A percentile compares a stretch with the other conserved stretches of the same genome.
phyloP scores from a whole-genome alignment of 2,329 filamentous ascomycete species.

The Acrocalymma vagum region DNA sequence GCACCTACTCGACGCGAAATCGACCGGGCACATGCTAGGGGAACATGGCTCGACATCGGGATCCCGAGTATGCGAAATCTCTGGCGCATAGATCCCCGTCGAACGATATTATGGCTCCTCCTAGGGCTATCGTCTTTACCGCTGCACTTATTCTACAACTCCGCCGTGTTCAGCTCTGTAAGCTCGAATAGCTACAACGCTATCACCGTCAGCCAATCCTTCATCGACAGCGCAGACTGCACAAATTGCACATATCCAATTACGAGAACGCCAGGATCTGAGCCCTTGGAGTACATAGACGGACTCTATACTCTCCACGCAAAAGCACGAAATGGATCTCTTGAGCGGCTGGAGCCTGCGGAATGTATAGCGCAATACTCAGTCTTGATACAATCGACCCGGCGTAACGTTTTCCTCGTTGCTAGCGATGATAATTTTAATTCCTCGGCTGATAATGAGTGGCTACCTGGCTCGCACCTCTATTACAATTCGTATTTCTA shows the following conservation, averaged over 20 bases:
- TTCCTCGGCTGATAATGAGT: not conserved
- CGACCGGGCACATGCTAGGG: slow-evolving; percentile 55
- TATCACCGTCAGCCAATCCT: slow-evolving; percentile 19
- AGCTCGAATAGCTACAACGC: slow-evolving; percentile 21
- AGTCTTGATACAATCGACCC: slow-evolving; percentile 12
- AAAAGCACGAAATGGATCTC: not conserved
- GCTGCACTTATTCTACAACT: slow-evolving; percentile 29
- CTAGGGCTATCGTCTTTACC: slow-evolving; percentile 5
- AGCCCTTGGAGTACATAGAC: too few relatives aligned
- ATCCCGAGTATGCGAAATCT: slow-evolving; percentile 48
- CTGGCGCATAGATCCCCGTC: not conserved
- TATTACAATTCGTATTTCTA: slow-evolving; percentile 11
- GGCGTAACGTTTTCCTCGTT: slow-evolving; percentile 22
- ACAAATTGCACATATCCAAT: slow-evolving; percentile 10
- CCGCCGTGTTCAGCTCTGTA: slow-evolving; percentile 27
- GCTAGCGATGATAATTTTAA: slow-evolving; percentile 9
- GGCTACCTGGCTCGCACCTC: slow-evolving; percentile 7
- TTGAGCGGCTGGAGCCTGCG: slow-evolving; percentile 5
- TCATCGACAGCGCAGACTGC: slow-evolving; percentile 12
- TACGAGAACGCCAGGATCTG: too few relatives aligned
- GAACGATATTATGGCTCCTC: slow-evolving; percentile 5
- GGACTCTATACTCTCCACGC: slow-evolving; percentile 3
- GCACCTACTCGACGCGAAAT: slow-evolving; percentile 60
- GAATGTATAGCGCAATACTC: slow-evolving; percentile 29
- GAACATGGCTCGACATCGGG: slow-evolving; percentile 45